Conservation (phyloP, 257 asterid genomes). For the Solanum raphanifolium region DNA sequence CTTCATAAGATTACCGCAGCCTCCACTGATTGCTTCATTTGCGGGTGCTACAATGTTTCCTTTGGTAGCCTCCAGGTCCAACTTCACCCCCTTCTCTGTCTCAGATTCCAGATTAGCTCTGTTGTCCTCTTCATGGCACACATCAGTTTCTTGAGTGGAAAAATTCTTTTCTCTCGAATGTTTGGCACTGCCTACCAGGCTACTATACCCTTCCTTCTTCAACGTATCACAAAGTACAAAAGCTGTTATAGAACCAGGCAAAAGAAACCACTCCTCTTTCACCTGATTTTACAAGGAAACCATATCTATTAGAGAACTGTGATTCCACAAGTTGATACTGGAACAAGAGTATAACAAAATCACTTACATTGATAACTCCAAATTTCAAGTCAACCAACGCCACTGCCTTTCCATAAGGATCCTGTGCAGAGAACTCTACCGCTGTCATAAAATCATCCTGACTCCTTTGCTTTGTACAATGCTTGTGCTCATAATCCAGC, state of each 20-base stretch:
- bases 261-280: constrained; percentile 68
- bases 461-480: constrained; percentile 41
- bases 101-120: neutral
- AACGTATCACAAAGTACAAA: constrained; percentile 47
- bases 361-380: constrained; percentile 48
- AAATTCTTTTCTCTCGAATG: constrained; percentile 10
- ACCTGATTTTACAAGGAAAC: constrained; percentile 33
- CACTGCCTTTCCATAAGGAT: constrained; percentile 73
- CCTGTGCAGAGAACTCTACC: constrained; percentile 56
- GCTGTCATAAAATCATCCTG: constrained; percentile 55
- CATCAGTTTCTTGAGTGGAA: constrained; percentile 14
- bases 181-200: constrained; percentile 18
- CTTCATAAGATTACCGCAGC: neutral
- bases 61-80: constrained; percentile 12
- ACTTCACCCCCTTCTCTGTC: neutral
- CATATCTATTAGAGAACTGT: neutral
- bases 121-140: constrained; percentile 18
- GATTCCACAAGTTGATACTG: neutral
- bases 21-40: constrained; percentile 20
- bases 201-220: constrained; percentile 45
- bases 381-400: constrained; percentile 64
- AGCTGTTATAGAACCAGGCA: constrained; percentile 43
- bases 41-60: constrained; percentile 12
- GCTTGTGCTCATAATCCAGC: constrained; percentile 71
- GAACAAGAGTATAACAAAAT: neutral